phyloP scores from a whole-genome alignment of 1,284 basidiomycete genomes.

The Cutaneotrichosporon sp. region DNA sequence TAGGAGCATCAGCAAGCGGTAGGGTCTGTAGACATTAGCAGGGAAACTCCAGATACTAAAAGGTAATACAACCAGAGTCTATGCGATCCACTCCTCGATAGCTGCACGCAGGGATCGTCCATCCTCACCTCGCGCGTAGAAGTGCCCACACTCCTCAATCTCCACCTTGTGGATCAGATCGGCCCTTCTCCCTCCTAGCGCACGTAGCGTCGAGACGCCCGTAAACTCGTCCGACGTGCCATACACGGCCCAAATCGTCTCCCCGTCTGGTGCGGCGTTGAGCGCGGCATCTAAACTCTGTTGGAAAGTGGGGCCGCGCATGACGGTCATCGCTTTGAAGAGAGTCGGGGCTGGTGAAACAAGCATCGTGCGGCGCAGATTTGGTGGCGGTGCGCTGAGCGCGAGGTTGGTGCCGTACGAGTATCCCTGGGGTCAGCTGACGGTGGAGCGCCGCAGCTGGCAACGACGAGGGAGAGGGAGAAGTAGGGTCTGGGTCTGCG shows the following conservation, averaged over 20 bases:
- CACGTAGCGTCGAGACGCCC: conserved; percentile 22
- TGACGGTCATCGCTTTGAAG: conserved; percentile 32
- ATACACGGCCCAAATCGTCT: conserved; percentile 31
- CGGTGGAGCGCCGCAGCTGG: no score
- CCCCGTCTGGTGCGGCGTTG: not conserved
- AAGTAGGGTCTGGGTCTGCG: no score
- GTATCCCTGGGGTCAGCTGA: conserved; percentile 38
- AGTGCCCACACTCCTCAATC: conserved; percentile 42
- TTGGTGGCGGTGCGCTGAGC: conserved; percentile 28
- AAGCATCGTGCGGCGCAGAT: conserved; percentile 32
- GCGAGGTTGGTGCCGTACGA: conserved; percentile 43
- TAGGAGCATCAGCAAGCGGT: not conserved
- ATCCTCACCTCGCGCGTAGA: conserved; percentile 32
- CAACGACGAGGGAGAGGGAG: no score
- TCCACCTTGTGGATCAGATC: conserved; percentile 24
- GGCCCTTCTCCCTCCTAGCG: conserved; percentile 17
- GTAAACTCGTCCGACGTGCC: conserved; percentile 45
- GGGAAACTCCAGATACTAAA: not conserved
- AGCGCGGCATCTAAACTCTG: conserved; percentile 21
- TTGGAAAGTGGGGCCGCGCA: conserved; percentile 33
- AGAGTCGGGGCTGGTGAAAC: conserved; percentile 43
- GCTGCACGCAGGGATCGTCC: conserved; percentile 26
- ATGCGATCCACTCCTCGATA: conserved; percentile 32
- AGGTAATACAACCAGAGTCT: not conserved
- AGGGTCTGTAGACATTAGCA: not conserved